Conservation (phyloP, 345 rosid genomes). For the Crucihimalaya himalaica region DNA sequence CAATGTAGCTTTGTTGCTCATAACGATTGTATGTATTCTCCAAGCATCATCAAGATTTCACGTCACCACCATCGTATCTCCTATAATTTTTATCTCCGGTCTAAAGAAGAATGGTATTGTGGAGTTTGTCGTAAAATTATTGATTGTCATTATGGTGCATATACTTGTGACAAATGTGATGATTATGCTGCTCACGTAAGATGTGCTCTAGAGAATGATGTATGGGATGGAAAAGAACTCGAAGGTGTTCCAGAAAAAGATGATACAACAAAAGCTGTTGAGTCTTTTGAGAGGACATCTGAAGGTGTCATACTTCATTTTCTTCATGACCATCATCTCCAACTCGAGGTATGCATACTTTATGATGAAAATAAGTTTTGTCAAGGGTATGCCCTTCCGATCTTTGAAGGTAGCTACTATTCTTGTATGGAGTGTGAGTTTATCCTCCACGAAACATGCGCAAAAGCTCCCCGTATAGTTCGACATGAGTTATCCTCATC, state of each 20-base stretch:
- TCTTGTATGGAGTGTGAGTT: background rate
- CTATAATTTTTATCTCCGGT: background rate
- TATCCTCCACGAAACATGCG: background rate
- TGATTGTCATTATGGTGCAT: background rate
- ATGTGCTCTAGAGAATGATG: constrained; percentile 7
- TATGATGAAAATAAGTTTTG: background rate
- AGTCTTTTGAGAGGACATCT: background rate
- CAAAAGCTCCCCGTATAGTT: background rate
- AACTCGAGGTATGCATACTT: background rate
- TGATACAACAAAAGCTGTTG: background rate
- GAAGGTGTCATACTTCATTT: constrained; percentile 15
- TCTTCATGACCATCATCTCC: background rate
- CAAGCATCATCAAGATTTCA: constrained; percentile 13
- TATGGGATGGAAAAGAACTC: too few relatives aligned
- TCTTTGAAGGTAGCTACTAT: background rate
- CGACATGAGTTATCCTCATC: background rate
- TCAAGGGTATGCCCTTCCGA: background rate
- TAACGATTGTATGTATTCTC: background rate
- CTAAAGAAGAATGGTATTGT: constrained; percentile 2
- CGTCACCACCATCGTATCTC: constrained; percentile 5
- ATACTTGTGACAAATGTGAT: background rate
- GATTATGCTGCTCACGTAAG: constrained; percentile 17
- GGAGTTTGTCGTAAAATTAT: constrained; percentile 10
- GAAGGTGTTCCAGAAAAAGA: background rate
- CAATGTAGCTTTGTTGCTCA: constrained; percentile 16